A percentile compares a stretch with the other conserved stretches of the same genome.
Conservation (phyloP, 75 land plant genomes). For the Gnetum montanum region DNA sequence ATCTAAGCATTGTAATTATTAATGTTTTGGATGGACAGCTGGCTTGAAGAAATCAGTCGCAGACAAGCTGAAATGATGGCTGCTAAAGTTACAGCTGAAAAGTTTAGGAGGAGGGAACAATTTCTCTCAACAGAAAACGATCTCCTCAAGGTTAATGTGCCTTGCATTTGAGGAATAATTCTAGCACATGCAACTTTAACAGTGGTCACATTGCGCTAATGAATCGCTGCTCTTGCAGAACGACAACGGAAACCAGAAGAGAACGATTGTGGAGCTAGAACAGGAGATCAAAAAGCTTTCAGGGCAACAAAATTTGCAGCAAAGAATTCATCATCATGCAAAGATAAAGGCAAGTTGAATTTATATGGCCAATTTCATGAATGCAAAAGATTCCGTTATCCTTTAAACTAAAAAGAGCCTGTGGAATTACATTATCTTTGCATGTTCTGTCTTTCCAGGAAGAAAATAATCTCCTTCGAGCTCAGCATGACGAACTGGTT, state of each 20-base stretch:
- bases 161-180: too few relatives aligned
- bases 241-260: conserved; percentile 59
- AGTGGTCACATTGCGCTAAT: too few relatives aligned
- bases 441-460: conserved; percentile 47
- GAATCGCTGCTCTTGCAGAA: conserved; percentile 16
- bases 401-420: too few relatives aligned
- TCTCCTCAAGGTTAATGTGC: conserved; percentile 73
- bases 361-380: neutral
- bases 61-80: conserved; percentile 75
- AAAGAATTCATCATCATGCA: conserved; percentile 91
- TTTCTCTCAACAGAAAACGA: conserved; percentile 67
- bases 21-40: conserved; percentile 39
- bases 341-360: conserved; percentile 67
- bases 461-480: conserved; percentile 63
- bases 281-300: conserved; percentile 69
- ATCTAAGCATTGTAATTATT: too few relatives aligned
- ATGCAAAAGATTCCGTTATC: too few relatives aligned
- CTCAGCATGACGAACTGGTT: conserved; percentile 55
- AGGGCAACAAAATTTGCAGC: conserved; percentile 90
- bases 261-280: conserved; percentile 61
- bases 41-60: conserved; percentile 80
- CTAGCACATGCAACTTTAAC: too few relatives aligned
- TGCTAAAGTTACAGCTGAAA: conserved; percentile 59
- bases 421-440: too few relatives aligned
- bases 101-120: conserved; percentile 60